Base-by-base conservation (phyloP, 148 eudicot species). In the Vaccinium corymbosum region DNA sequence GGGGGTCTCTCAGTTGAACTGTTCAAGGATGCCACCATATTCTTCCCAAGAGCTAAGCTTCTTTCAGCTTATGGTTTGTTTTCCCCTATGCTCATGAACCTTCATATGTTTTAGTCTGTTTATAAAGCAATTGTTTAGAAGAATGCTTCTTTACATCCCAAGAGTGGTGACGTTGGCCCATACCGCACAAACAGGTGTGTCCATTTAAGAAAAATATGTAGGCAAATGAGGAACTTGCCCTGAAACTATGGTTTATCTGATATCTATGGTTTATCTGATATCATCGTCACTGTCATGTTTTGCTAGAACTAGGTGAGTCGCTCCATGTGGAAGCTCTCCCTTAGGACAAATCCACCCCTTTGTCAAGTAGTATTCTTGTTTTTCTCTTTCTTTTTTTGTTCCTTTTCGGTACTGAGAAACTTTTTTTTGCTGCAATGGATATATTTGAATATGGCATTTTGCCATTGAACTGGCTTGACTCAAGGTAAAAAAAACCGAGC, bases 61-160 rank as follows among this genome's bases (percentile, higher is more conserved):
- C 82, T 93, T 83, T 93, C 98, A 79, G 97, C 99, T 84, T 94
- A 97, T 82, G 99, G 99, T 96, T 86, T 25, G 86, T 77, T 29
- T 59, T 46, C 71, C 19, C 72, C 46, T 11, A 29, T 62, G 68
- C 10, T 20, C 9, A 14, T 35, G 48, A 71, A 25, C 35, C 16
- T 66, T 62, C 13, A 25, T 12, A 25, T 27, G 27, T 25, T n/a
- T 27, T 27, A 61, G 1, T 2, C 27, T n/a, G 68, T 61, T 20
- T 61, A 61, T n/a, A 3, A 20, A 27, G 73, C 35, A 68, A 35
- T 71, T 29, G 42, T 15, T 19, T 15, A 57, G 61, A n/a, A 68
- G 73, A 68, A 68, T 22, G 38, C 74, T 29, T 70, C 42, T 70
- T 70, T 3, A 70, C 29, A 27, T 27, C 19, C 14, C 17, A 70